Evolutionary conservation across 495 filamentous ascomycete species (phyloP).

Genomic region (Daldinia bambusicola): DNA sequence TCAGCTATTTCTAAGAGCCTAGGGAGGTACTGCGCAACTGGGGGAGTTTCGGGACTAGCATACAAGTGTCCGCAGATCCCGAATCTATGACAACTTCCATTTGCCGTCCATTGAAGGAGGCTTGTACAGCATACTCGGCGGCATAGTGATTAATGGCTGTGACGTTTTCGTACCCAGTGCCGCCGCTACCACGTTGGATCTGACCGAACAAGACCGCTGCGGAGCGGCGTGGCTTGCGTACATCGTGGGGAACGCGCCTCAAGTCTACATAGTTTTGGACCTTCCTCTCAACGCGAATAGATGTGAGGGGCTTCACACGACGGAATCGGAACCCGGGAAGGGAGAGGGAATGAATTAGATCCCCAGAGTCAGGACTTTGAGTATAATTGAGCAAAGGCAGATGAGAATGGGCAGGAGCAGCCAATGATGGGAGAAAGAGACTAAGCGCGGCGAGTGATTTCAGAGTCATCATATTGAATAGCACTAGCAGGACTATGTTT

Average conservation of each 20-base stretch:
- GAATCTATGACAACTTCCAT: constrained; percentile 67
- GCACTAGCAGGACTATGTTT: not conserved
- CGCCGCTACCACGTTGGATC: constrained; percentile 27
- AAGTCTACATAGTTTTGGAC: constrained; percentile 23
- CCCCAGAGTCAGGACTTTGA: not conserved
- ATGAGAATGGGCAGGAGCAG: not conserved
- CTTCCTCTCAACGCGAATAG: not conserved
- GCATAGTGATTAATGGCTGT: constrained; percentile 51
- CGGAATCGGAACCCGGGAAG: constrained; percentile 1
- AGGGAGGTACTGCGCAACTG: not conserved
- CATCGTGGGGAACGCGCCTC: constrained; percentile 12
- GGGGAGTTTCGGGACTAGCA: not conserved
- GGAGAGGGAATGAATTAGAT: not conserved
- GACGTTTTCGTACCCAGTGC: constrained; percentile 51
- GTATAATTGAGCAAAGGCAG: not conserved
- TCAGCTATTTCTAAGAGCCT: not conserved
- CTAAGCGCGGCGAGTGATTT: not conserved
- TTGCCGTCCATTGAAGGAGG: constrained; percentile 43
- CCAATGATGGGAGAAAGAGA: not conserved
- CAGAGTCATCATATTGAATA: not conserved
- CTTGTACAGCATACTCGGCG: constrained; percentile 53
- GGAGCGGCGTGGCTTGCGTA: constrained; percentile 14
- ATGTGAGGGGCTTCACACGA: not conserved
- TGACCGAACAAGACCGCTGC: constrained; percentile 13
- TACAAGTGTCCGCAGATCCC: constrained; percentile 71